phyloP scores from a whole-genome alignment of 1,284 basidiomycete species.

The Cryptococcus amylolentus region DNA sequence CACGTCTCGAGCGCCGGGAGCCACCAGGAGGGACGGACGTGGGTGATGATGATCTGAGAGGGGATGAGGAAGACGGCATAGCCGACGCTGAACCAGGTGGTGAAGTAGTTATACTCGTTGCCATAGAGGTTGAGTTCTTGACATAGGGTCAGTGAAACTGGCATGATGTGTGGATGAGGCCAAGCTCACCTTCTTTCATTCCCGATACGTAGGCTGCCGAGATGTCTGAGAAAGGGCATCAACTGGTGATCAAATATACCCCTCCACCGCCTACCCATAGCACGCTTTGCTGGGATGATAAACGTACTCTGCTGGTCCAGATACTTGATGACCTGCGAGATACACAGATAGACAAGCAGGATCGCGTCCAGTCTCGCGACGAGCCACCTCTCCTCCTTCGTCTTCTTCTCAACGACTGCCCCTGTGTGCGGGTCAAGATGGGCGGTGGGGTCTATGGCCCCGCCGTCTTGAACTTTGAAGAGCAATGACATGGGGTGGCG shows the following conservation, averaged over 20 bases:
- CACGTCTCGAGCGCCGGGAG: conserved; percentile 26
- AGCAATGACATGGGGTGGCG: conserved; percentile 1
- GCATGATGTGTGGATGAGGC: not conserved
- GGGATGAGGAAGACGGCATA: conserved; percentile 35
- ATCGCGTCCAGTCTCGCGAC: conserved; percentile 37
- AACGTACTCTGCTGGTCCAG: conserved; percentile 23
- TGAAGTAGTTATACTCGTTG: conserved; percentile 60
- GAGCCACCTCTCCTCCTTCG: conserved; percentile 31
- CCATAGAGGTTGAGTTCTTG: conserved; percentile 64
- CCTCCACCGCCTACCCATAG: not conserved
- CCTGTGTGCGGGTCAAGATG: conserved; percentile 27
- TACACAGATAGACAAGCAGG: conserved; percentile 29
- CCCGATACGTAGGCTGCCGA: conserved; percentile 59
- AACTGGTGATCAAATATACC: not conserved
- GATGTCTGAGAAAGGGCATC: conserved; percentile 5
- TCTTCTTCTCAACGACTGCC: conserved; percentile 27
- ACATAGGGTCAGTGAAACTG: not conserved
- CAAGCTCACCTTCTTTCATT: conserved; percentile 62
- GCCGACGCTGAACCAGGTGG: conserved; percentile 20
- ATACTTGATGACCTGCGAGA: conserved; percentile 31
- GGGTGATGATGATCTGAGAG: conserved; percentile 37
- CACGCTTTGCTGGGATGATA: not conserved
- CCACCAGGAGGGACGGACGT: conserved; percentile 28
- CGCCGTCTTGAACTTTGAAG: not conserved
- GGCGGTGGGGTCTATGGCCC: conserved; percentile 17